phyloP scores from a whole-genome alignment of 805 yeast species.

The Yamadazyma olivae region DNA sequence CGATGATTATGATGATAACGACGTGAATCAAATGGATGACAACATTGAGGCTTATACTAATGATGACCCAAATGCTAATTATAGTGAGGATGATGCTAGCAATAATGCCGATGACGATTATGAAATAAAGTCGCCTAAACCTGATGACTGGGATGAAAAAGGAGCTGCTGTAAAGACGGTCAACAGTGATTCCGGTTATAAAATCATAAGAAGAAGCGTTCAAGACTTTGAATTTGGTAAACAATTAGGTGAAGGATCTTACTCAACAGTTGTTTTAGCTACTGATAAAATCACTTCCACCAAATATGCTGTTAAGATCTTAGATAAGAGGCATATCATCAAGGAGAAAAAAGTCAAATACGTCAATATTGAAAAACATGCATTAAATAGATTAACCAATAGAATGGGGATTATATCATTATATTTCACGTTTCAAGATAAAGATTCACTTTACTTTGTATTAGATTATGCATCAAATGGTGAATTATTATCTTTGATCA shows the following conservation, averaged over 20 bases:
- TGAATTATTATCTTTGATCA: constrained; percentile 65
- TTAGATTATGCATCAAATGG: constrained; percentile 80
- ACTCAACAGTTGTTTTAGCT: constrained; percentile 43
- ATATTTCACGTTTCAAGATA: constrained; percentile 79
- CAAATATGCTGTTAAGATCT: constrained; percentile 71
- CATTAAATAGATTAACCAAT: constrained; percentile 64
- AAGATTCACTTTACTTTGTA: constrained; percentile 67
- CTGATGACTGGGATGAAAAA: constrained; percentile 26
- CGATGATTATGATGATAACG: neutral
- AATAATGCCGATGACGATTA: neutral
- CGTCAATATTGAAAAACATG: constrained; percentile 79
- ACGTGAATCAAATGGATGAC: constrained; percentile 6
- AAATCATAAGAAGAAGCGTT: constrained; percentile 34
- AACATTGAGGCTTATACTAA: constrained; percentile 3
- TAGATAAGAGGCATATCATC: constrained; percentile 75
- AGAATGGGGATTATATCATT: constrained; percentile 64
- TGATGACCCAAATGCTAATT: constrained; percentile 1
- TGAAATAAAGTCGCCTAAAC: neutral
- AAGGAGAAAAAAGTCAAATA: constrained; percentile 81
- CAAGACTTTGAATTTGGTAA: constrained; percentile 40
- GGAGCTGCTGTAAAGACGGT: constrained; percentile 33
- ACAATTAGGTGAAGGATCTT: constrained; percentile 44
- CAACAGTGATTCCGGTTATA: constrained; percentile 14
- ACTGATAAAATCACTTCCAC: constrained; percentile 50
- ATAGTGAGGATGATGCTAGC: neutral